Conservation (phyloP, 495 filamentous ascomycete species). For the Bacidia gigantensis region DNA sequence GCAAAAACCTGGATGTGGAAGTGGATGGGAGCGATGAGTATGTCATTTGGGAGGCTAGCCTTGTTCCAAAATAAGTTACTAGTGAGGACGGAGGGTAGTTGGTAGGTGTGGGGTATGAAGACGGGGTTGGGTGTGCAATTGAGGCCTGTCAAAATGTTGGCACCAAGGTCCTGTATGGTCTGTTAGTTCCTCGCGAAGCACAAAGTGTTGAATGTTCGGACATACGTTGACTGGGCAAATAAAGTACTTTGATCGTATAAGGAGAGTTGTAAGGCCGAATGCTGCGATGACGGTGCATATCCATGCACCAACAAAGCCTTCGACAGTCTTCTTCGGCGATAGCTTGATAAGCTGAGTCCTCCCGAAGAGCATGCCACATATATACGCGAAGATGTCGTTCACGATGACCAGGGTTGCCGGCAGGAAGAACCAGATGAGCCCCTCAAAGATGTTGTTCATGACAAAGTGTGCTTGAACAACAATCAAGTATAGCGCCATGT, state of each 20-base stretch:
- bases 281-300: slow-evolving; percentile 83
- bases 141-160: slow-evolving; percentile 83
- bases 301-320: slow-evolving; percentile 97
- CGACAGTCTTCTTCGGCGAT: slow-evolving; percentile 98
- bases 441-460: slow-evolving; percentile 99
- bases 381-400: slow-evolving; percentile 97
- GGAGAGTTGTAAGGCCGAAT: slow-evolving; percentile 64
- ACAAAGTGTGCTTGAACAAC: slow-evolving; percentile 98
- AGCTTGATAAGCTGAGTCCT: slow-evolving; percentile 95
- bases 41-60: slow-evolving; percentile 35
- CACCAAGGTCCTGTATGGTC: slow-evolving; percentile 59
- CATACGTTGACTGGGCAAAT: slow-evolving; percentile 86
- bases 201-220: slow-evolving; percentile 1
- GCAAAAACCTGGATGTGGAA: slow-evolving; percentile 86
- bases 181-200: slow-evolving; percentile 19
- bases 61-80: slow-evolving; percentile 21
- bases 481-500: slow-evolving; percentile 97
- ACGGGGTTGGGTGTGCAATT: slow-evolving; percentile 87
- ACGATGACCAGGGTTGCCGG: slow-evolving; percentile 91
- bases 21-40: slow-evolving; percentile 76
- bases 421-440: slow-evolving; percentile 99
- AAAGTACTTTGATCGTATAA: slow-evolving; percentile 93
- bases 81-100: slow-evolving; percentile 55
- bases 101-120: slow-evolving; percentile 68
- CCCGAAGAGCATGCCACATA: slow-evolving; percentile 94